Evolutionary conservation across 225 moss, liverwort and hornwort genomes (phyloP).

Genomic region (Sphagnum tenellum): DNA sequence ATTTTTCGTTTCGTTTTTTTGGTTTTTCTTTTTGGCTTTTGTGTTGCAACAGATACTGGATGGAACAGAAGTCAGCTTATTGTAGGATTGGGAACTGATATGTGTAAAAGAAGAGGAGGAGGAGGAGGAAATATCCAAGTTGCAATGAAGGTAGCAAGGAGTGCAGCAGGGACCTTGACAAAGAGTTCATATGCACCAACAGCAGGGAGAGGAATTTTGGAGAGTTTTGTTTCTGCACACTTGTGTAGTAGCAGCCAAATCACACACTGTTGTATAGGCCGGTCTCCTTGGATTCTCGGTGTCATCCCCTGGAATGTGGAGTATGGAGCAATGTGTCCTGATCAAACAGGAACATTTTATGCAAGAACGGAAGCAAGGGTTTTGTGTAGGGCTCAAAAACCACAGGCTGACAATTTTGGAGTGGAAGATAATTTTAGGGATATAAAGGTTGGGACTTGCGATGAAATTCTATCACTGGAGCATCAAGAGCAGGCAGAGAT

Average conservation of each 20-base stretch:
- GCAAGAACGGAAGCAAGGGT: neutral
- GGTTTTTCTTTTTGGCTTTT: no score
- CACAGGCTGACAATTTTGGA: conserved; percentile 18
- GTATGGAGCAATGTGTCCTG: no score
- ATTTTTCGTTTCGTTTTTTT: neutral
- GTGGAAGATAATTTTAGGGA: conserved; percentile 14
- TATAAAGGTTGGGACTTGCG: neutral
- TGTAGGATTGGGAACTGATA: conserved; percentile 19
- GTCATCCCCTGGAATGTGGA: no score
- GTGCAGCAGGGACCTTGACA: neutral
- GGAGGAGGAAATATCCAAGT: neutral
- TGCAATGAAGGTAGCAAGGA: neutral
- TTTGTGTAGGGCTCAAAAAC: conserved; percentile 28
- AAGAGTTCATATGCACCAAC: neutral
- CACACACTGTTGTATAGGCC: neutral
- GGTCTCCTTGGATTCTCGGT: no score
- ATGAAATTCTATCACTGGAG: conserved; percentile 5
- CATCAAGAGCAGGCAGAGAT: conserved; percentile 1
- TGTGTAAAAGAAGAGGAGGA: conserved; percentile 9
- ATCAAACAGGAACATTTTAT: neutral
- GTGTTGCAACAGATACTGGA: conserved; percentile 24
- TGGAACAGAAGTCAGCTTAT: conserved; percentile 19
- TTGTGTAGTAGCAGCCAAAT: conserved; percentile 28
- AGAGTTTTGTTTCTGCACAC: conserved; percentile 38
- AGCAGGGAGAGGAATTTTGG: conserved; percentile 19